Conservation (phyloP, 2,329 filamentous ascomycete genomes). For the Pseudogymnoascus sp. region DNA sequence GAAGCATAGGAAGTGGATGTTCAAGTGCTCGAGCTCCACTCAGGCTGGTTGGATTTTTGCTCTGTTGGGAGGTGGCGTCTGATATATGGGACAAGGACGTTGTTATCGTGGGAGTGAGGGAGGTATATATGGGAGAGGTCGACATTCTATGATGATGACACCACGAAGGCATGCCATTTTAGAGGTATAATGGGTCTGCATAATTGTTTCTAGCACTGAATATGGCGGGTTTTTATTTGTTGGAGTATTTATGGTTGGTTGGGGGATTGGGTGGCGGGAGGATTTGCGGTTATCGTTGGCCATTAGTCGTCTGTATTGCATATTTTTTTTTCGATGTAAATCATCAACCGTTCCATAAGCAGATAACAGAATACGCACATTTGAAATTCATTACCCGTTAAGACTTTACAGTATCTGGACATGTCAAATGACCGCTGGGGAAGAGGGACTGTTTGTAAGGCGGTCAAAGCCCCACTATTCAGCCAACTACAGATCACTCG, state of each 20-base stretch:
- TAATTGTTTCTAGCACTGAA: constrained; percentile 4
- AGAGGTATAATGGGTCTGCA: constrained; percentile 7
- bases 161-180: constrained; percentile 7
- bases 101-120: not conserved
- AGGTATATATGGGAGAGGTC: not conserved
- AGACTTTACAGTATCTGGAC: not conserved
- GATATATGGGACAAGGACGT: not conserved
- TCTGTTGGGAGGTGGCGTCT: constrained; percentile 13
- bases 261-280: not conserved
- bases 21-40: constrained; percentile 50
- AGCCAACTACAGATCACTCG: not conserved
- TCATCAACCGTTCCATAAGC: not conserved
- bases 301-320: not conserved
- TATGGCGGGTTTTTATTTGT: constrained; percentile 3
- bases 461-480: not conserved
- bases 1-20: constrained; percentile 78
- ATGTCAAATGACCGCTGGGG: not conserved
- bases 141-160: not conserved
- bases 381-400: not conserved
- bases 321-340: not conserved
- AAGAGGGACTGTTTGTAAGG: not conserved
- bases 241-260: not conserved
- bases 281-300: not conserved
- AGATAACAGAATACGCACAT: not conserved
- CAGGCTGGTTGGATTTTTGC: constrained; percentile 26